Conservation (phyloP, 169 alveolate genomes). For the Babesia ovis region DNA sequence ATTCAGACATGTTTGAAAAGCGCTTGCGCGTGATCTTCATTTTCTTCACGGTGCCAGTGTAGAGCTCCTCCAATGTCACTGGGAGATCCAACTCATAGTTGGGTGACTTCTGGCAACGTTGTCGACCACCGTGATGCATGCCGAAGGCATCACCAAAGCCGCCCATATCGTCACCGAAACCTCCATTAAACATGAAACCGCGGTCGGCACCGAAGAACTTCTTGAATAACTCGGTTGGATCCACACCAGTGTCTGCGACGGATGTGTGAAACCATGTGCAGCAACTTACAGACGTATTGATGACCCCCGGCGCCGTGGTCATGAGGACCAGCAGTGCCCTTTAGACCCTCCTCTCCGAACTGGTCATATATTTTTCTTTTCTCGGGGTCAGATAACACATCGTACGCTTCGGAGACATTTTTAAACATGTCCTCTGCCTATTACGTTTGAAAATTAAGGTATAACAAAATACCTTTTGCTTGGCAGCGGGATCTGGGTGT, state of each 20-base stretch:
- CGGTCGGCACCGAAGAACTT: conserved; percentile 82
- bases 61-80: conserved; percentile 78
- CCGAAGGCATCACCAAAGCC: conserved; percentile 74
- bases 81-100: conserved; percentile 82
- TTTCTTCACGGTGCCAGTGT: conserved; percentile 78
- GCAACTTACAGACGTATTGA: conserved; percentile 69
- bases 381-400: conserved; percentile 92
- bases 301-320: conserved; percentile 52
- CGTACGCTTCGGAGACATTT: conserved; percentile 93
- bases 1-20: conserved; percentile 71
- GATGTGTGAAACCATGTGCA: not conserved
- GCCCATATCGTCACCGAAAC: conserved; percentile 77
- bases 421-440: conserved; percentile 88
- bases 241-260: conserved; percentile 76
- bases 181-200: conserved; percentile 69
- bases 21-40: conserved; percentile 84
- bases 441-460: not conserved
- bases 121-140: conserved; percentile 40
- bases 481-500: conserved; percentile 88
- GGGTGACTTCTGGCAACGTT: conserved; percentile 63
- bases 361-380: conserved; percentile 93
- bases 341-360: conserved; percentile 94
- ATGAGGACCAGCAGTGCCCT: conserved; percentile 81
- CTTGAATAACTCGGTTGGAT: conserved; percentile 82
- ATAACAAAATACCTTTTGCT: conserved; percentile 50